phyloP scores from a whole-genome alignment of 2,329 filamentous ascomycete genomes.

The Trichophyton rubrum region DNA sequence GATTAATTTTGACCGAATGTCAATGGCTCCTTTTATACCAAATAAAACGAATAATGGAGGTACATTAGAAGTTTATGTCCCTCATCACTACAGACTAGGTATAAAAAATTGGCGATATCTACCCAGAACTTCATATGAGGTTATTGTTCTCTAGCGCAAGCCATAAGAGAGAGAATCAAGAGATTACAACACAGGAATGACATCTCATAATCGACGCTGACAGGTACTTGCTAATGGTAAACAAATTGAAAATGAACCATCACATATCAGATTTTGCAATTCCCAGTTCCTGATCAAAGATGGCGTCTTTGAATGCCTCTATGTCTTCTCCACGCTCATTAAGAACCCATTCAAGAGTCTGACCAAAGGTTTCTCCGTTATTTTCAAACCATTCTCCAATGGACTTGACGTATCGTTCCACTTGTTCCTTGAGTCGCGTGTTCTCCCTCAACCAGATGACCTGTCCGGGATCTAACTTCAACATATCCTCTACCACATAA shows the following conservation, averaged over 20 bases:
- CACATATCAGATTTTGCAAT: conserved; percentile 16
- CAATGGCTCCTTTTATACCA: no score
- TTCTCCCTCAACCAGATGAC: conserved; percentile 46
- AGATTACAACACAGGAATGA: background rate
- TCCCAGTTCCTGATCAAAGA: conserved; percentile 23
- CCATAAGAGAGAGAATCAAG: background rate
- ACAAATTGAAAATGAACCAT: background rate
- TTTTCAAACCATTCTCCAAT: conserved; percentile 51
- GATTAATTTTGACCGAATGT: background rate
- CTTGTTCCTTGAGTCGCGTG: conserved; percentile 44
- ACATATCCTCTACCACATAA: conserved; percentile 52
- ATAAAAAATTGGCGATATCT: background rate
- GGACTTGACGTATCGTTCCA: conserved; percentile 41
- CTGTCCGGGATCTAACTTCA: conserved; percentile 51
- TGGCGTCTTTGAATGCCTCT: conserved; percentile 26
- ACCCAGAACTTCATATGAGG: background rate
- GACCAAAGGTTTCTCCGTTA: conserved; percentile 50
- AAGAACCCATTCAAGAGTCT: conserved; percentile 47
- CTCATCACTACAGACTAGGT: background rate
- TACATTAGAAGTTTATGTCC: no score
- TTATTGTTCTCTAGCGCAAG: background rate
- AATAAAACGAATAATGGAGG: no score
- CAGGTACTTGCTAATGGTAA: background rate
- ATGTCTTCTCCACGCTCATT: conserved; percentile 42
- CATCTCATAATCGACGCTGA: background rate